Evolutionary conservation across 768 basidiomycete genomes (phyloP).

Genomic region (Rossbeevera mucosa): DNA sequence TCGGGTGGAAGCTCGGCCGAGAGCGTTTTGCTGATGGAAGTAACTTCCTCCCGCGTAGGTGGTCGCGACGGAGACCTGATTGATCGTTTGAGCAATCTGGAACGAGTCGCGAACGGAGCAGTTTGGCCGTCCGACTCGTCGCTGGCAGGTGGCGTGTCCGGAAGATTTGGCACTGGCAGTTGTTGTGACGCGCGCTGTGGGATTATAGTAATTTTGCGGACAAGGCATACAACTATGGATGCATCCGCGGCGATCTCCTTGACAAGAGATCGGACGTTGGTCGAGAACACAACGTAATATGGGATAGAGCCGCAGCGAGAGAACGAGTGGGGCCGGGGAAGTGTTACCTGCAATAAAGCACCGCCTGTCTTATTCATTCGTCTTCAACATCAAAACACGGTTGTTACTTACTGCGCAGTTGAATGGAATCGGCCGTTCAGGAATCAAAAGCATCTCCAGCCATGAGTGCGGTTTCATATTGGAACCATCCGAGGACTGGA

Average conservation of each 20-base stretch:
- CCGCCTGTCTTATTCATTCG: conserved; percentile 2
- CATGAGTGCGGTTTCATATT: conserved; percentile 46
- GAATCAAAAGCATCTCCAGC: conserved; percentile 63
- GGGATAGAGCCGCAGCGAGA: conserved; percentile 59
- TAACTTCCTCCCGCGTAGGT: conserved; percentile 7
- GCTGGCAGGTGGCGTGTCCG: conserved; percentile 44
- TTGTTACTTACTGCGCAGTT: conserved; percentile 56
- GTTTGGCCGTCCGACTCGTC: conserved; percentile 37
- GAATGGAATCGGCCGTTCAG: conserved; percentile 60
- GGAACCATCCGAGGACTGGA: conserved; percentile 51
- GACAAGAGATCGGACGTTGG: conserved; percentile 55
- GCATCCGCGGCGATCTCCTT: conserved; percentile 69
- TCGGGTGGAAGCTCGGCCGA: conserved; percentile 22
- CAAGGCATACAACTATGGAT: conserved; percentile 61
- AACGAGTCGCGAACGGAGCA: conserved; percentile 7
- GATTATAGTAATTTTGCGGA: conserved; percentile 55
- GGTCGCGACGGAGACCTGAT: conserved; percentile 20
- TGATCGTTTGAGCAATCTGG: conserved; percentile 30
- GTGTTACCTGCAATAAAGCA: conserved; percentile 41
- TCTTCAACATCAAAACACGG: not conserved
- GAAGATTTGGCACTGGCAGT: conserved; percentile 46
- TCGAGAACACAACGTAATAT: conserved; percentile 71
- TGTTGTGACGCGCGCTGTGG: conserved; percentile 34
- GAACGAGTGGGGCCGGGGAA: conserved; percentile 59
- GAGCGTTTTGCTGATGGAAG: conserved; percentile 20